These are phyloP conservation scores for Ogataea chonburiensis DNA, from an alignment of 805 yeast genomes.

Conservation along the genomic window DNA sequence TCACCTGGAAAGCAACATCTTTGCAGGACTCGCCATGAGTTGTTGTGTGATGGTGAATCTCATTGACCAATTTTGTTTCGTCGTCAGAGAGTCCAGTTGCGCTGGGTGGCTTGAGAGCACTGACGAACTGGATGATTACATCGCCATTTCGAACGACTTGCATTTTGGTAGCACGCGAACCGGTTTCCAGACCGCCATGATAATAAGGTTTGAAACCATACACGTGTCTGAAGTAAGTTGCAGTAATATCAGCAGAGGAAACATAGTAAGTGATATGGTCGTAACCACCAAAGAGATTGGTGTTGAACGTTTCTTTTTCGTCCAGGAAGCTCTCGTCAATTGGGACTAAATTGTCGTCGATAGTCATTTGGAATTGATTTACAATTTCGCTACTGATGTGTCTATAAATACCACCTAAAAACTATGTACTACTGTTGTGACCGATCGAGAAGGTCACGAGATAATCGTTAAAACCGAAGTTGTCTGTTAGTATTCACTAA, in stretches of 20 bases:
- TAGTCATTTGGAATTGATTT: constrained; percentile 5
- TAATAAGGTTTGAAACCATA: constrained; percentile 69
- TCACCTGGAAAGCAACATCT: constrained; percentile 69
- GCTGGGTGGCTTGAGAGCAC: constrained; percentile 35
- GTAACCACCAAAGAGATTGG: constrained; percentile 39
- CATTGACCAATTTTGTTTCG: constrained; percentile 18
- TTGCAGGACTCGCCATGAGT: constrained; percentile 80
- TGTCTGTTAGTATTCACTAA: neutral
- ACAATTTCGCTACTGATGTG: too few species aligned
- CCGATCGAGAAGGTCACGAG: neutral
- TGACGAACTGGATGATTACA: constrained; percentile 48
- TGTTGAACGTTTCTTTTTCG: constrained; percentile 7
- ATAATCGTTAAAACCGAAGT: neutral
- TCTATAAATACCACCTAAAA: neutral
- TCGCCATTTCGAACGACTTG: constrained; percentile 62
- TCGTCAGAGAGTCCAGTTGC: constrained; percentile 11
- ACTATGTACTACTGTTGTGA: neutral
- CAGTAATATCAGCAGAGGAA: constrained; percentile 67
- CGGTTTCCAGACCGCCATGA: constrained; percentile 66
- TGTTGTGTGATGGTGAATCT: constrained; percentile 45
- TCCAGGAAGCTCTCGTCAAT: constrained; percentile 4
- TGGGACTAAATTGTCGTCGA: neutral
- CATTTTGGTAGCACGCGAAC: constrained; percentile 50
- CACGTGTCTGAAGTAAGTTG: constrained; percentile 50
- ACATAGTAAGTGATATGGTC: constrained; percentile 70